Conservation (phyloP, 179 eudicot genomes). For the Beta lomatogona region DNA sequence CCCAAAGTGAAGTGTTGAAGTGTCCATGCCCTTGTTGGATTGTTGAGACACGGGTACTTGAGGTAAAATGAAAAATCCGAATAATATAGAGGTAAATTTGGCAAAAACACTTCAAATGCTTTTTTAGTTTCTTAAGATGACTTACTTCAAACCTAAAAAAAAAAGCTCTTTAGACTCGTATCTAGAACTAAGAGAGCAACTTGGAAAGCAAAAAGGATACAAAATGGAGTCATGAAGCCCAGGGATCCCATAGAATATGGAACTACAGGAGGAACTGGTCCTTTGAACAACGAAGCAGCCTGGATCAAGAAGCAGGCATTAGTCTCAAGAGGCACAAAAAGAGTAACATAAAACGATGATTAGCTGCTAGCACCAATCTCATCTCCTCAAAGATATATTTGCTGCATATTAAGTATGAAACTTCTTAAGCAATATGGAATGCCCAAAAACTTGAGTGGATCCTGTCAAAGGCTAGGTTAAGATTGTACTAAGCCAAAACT, state of each 20-base stretch:
- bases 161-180: background rate
- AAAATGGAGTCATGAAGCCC: constrained; percentile 96
- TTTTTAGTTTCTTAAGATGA: background rate
- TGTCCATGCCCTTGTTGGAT: no score
- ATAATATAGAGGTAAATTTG: background rate
- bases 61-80: no score
- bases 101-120: background rate
- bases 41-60: no score
- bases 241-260: constrained; percentile 94
- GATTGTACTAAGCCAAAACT: no score
- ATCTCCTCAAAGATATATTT: background rate
- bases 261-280: constrained; percentile 92
- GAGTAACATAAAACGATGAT: background rate
- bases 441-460: background rate
- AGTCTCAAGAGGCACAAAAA: background rate
- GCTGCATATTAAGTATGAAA: background rate
- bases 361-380: background rate
- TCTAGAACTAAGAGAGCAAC: background rate
- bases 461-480: background rate
- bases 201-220: constrained; percentile 63
- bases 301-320: constrained; percentile 35
- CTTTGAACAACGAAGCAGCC: constrained; percentile 98
- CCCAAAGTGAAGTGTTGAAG: no score
- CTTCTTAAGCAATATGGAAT: no score
- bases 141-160: background rate